Percentiles rank a stretch among this genome's conserved stretches.
Conservation (phyloP, 768 basidiomycete species). For the Hysterangium stoloniferum region DNA sequence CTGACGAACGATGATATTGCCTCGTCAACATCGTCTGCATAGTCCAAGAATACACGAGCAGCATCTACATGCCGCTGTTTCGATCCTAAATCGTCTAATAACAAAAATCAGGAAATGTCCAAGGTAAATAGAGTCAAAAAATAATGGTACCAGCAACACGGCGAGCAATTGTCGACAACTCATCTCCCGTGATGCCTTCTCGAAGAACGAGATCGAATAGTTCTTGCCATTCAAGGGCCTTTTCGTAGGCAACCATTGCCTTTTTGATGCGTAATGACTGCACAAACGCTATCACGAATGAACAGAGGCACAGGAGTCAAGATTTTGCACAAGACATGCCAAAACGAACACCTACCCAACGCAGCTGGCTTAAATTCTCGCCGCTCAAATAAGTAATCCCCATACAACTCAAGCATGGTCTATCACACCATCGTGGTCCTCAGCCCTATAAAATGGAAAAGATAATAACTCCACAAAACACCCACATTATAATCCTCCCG, state of each 20-base stretch:
- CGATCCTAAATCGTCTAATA: conserved; percentile 67
- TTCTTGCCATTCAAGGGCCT: conserved; percentile 84
- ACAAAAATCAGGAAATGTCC: neutral
- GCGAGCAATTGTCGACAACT: conserved; percentile 58
- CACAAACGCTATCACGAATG: conserved; percentile 50
- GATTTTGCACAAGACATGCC: no score
- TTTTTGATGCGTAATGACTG: conserved; percentile 57
- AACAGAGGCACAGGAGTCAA: no score
- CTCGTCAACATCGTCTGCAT: conserved; percentile 67
- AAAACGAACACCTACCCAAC: conserved; percentile 41
- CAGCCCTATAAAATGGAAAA: neutral
- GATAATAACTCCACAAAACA: neutral
- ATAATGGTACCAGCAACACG: conserved; percentile 62
- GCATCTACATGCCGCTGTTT: conserved; percentile 81
- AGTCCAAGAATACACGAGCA: conserved; percentile 75
- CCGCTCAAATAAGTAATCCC: conserved; percentile 80
- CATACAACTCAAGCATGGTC: conserved; percentile 68
- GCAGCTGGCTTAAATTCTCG: conserved; percentile 82
- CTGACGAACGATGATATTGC: conserved; percentile 71
- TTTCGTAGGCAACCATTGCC: conserved; percentile 85
- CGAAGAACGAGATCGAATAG: conserved; percentile 72
- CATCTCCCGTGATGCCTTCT: conserved; percentile 42
- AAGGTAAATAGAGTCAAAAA: neutral
- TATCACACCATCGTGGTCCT: conserved; percentile 25
- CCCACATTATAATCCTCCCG: conserved; percentile 52